phyloP scores from a whole-genome alignment of 1,139 yeast species.

The Kodamaea plutei region DNA sequence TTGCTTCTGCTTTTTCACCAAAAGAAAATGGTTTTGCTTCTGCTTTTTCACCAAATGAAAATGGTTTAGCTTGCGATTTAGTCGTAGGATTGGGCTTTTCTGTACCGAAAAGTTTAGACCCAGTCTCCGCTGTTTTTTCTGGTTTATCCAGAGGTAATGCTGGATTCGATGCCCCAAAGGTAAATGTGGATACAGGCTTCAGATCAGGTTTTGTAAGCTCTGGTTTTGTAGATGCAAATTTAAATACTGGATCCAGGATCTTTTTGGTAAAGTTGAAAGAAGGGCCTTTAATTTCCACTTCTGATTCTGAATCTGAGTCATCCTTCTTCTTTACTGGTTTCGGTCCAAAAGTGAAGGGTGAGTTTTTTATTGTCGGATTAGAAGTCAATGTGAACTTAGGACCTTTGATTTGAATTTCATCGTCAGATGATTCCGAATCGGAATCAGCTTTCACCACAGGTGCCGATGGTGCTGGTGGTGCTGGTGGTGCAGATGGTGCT shows the following conservation, averaged over 20 bases:
- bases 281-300: constrained; percentile 63
- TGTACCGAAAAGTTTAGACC: not conserved
- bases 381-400: constrained; percentile 55
- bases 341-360: constrained; percentile 56
- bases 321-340: constrained; percentile 36
- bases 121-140: not conserved
- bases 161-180: constrained; percentile 17
- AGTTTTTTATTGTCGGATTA: constrained; percentile 52
- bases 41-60: constrained; percentile 1
- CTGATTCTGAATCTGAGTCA: constrained; percentile 46
- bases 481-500: not conserved
- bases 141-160: constrained; percentile 11
- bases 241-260: constrained; percentile 48
- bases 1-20: constrained; percentile 8
- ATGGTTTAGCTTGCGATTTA: constrained; percentile 4
- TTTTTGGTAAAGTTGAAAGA: constrained; percentile 50
- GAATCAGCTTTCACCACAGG: constrained; percentile 10
- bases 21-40: constrained; percentile 6
- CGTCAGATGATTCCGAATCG: constrained; percentile 26
- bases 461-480: constrained; percentile 4
- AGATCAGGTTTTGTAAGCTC: not conserved
- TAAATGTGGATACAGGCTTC: constrained; percentile 13
- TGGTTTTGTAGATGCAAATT: constrained; percentile 20
- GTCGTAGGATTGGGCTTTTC: constrained; percentile 2
- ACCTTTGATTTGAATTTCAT: constrained; percentile 53